Evolutionary conservation across 2,329 filamentous ascomycete species (phyloP).

Genomic region (Penicillium sp.): DNA sequence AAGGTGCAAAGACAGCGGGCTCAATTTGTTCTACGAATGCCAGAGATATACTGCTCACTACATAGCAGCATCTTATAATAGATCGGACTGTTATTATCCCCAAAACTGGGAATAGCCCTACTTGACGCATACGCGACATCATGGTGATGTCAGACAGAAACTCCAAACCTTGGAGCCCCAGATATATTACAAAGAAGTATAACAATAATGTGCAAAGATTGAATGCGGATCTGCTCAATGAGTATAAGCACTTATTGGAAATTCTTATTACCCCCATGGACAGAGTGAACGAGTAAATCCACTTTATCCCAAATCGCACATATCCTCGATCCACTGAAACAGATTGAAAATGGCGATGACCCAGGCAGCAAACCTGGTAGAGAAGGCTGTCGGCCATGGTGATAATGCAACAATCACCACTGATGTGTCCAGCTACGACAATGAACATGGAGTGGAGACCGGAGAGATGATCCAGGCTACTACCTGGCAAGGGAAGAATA

Average conservation of each 20-base stretch:
- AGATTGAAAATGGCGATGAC: constrained; percentile 54
- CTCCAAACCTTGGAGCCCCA: constrained; percentile 3
- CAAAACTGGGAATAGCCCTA: too few relatives aligned
- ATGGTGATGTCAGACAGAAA: background rate
- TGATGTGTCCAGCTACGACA: constrained; percentile 65
- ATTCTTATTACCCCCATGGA: too few relatives aligned
- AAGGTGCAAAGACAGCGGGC: background rate
- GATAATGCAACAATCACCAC: constrained; percentile 64
- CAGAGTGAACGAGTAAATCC: background rate
- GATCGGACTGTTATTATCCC: too few relatives aligned
- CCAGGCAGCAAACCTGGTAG: constrained; percentile 65
- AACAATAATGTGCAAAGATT: too few relatives aligned
- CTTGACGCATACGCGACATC: background rate
- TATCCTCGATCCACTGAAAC: background rate
- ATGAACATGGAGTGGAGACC: constrained; percentile 52
- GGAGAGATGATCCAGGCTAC: constrained; percentile 73
- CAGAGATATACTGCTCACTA: background rate
- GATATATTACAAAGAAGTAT: background rate
- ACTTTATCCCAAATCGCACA: background rate
- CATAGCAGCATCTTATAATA: too few relatives aligned
- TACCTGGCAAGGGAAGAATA: constrained; percentile 78
- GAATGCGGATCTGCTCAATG: background rate
- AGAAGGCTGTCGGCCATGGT: constrained; percentile 66
- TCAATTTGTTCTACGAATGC: background rate
- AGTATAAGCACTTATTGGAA: too few relatives aligned